Percentiles rank a stretch among this genome's conserved stretches.
Evolutionary conservation across 345 rosid species (phyloP).

Genomic region (Salix brachista): DNA sequence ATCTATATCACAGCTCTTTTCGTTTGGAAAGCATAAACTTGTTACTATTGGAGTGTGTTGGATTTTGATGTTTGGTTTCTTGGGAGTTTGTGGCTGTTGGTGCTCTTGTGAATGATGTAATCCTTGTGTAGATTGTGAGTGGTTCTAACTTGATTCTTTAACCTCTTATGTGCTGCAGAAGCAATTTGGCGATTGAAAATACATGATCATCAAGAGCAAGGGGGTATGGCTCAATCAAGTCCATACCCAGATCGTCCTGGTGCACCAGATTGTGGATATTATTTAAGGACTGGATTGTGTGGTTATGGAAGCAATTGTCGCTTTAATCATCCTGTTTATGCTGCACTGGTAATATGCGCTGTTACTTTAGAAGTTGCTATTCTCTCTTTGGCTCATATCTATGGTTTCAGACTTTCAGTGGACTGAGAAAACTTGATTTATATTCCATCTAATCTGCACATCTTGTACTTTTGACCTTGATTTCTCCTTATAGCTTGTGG

Average conservation of each 20-base stretch:
- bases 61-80: neutral
- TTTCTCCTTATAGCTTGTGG: neutral
- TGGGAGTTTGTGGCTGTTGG: slow-evolving; percentile 9
- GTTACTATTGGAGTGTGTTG: neutral
- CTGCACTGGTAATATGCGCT: slow-evolving; percentile 39
- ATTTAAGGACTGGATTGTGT: slow-evolving; percentile 63
- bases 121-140: neutral
- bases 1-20: neutral
- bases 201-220: slow-evolving; percentile 42
- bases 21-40: slow-evolving; percentile 8
- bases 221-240: slow-evolving; percentile 35
- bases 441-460: neutral
- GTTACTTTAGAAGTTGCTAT: neutral
- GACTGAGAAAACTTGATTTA: neutral
- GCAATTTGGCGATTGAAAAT: slow-evolving; percentile 51
- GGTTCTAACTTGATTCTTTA: neutral
- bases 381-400: neutral
- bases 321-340: slow-evolving; percentile 62
- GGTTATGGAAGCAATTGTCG: slow-evolving; percentile 70
- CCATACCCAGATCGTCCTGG: slow-evolving; percentile 76
- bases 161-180: slow-evolving; percentile 30
- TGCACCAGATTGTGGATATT: slow-evolving; percentile 61
- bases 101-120: neutral
- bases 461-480: neutral
- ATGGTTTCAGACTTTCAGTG: neutral